phyloP scores from a whole-genome alignment of 2,329 filamentous ascomycete genomes.

The Neophaeococcomyces mojaviensis region DNA sequence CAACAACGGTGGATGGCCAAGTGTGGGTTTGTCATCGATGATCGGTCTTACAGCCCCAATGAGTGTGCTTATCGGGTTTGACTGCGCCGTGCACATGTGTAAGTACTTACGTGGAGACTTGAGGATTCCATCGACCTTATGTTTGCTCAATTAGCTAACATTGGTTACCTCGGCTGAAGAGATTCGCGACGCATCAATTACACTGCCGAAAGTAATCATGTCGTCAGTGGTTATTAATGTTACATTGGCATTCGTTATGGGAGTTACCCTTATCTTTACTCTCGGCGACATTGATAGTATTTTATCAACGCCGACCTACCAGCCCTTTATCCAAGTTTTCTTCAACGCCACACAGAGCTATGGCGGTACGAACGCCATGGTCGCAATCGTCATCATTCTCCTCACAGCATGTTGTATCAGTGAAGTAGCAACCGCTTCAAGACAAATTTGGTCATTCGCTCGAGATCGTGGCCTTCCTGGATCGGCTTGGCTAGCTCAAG shows the following conservation, averaged over 20 bases:
- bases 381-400: slow-evolving; percentile 28
- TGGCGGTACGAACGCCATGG: slow-evolving; percentile 25
- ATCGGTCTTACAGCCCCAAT: slow-evolving; percentile 24
- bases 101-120: no score
- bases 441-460: slow-evolving; percentile 32
- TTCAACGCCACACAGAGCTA: slow-evolving; percentile 22
- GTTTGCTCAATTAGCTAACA: no score
- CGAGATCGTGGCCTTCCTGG: slow-evolving; percentile 31
- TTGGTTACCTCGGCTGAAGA: no score
- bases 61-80: slow-evolving; percentile 18
- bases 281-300: slow-evolving; percentile 28
- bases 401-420: slow-evolving; percentile 26
- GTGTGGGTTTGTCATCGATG: slow-evolving; percentile 28
- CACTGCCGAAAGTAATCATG: slow-evolving; percentile 34
- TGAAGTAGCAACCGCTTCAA: slow-evolving; percentile 28
- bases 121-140: no score
- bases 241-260: slow-evolving; percentile 32
- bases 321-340: slow-evolving; percentile 30
- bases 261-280: slow-evolving; percentile 34
- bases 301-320: slow-evolving; percentile 25
- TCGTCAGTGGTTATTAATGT: slow-evolving; percentile 30
- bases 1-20: slow-evolving; percentile 30
- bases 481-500: no score
- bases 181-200: slow-evolving; percentile 29
- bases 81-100: slow-evolving; percentile 34